Conservation (phyloP, 768 basidiomycete species). For the Mycena metata region DNA sequence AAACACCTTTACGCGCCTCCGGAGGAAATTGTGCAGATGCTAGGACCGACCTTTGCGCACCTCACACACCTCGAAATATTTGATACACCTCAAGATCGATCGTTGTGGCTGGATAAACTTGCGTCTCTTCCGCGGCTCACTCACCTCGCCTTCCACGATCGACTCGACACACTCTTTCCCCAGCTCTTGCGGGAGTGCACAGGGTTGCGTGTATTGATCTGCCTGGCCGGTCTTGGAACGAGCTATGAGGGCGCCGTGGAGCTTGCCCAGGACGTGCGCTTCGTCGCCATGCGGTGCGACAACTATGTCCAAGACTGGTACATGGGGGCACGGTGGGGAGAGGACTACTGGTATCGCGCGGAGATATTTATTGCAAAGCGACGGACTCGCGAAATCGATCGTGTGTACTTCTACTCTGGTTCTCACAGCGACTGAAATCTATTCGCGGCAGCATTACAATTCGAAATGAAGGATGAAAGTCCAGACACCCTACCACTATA, state of each 20-base stretch:
- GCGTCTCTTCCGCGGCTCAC: not conserved
- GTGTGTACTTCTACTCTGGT: no score
- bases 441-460: no score
- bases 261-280: not conserved
- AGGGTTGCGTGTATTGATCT: not conserved
- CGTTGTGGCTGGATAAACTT: not conserved
- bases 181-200: not conserved
- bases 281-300: not conserved
- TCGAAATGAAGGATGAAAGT: no score
- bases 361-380: constrained; percentile 2
- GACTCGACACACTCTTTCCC: not conserved
- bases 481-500: no score
- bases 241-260: not conserved
- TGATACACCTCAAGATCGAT: not conserved
- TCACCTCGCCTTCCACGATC: not conserved
- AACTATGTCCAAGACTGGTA: not conserved
- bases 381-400: not conserved
- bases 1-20: not conserved
- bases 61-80: not conserved
- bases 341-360: not conserved
- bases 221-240: not conserved
- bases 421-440: no score
- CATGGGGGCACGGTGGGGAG: not conserved
- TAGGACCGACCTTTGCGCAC: not conserved
- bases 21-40: not conserved